Percentiles rank a stretch among this genome's conserved stretches.
phyloP scores from a whole-genome alignment of 1,139 yeast genomes.

The Sugiyamaella sp. region DNA sequence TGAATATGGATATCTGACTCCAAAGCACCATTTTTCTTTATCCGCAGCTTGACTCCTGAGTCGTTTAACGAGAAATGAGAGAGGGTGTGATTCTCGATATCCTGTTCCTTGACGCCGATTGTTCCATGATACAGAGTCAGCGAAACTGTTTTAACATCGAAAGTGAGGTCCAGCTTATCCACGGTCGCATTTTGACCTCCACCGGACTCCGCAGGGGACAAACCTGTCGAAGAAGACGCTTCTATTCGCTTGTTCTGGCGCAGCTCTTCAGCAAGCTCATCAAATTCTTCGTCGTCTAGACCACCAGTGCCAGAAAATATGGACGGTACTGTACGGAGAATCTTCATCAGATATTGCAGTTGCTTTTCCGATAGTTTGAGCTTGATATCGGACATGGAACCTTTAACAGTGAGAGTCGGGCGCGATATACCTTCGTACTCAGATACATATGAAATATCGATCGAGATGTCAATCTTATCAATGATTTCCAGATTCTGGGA shows the following conservation, averaged over 20 bases:
- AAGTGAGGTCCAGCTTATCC: slow-evolving; percentile 38
- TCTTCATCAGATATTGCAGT: slow-evolving; percentile 57
- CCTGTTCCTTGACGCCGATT: slow-evolving; percentile 39
- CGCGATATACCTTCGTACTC: slow-evolving; percentile 40
- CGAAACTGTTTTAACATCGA: slow-evolving; percentile 64
- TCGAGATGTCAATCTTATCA: slow-evolving; percentile 65
- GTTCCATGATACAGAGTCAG: slow-evolving; percentile 68
- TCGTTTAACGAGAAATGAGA: slow-evolving; percentile 68
- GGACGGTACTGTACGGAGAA: slow-evolving; percentile 60
- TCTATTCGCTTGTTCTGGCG: slow-evolving; percentile 30
- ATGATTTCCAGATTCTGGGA: slow-evolving; percentile 66
- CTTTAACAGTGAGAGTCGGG: slow-evolving; percentile 60
- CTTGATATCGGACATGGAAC: slow-evolving; percentile 67
- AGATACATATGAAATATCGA: slow-evolving; percentile 62
- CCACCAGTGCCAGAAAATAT: slow-evolving; percentile 54
- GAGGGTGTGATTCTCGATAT: slow-evolving; percentile 48
- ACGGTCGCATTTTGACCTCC: slow-evolving; percentile 3
- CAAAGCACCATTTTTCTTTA: slow-evolving; percentile 60
- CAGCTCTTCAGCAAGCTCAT: slow-evolving; percentile 45
- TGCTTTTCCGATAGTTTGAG: slow-evolving; percentile 79
- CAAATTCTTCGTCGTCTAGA: slow-evolving; percentile 64
- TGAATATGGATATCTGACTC: slow-evolving; percentile 64
- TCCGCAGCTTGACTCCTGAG: slow-evolving; percentile 53
- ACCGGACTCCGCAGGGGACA: slow-evolving; percentile 17
- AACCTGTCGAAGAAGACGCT: slow-evolving; percentile 16